Evolutionary conservation across 768 basidiomycete genomes (phyloP), one percentile per base, ranked within the genome.

Genomic region (Lanmaoa rubissima): DNA sequence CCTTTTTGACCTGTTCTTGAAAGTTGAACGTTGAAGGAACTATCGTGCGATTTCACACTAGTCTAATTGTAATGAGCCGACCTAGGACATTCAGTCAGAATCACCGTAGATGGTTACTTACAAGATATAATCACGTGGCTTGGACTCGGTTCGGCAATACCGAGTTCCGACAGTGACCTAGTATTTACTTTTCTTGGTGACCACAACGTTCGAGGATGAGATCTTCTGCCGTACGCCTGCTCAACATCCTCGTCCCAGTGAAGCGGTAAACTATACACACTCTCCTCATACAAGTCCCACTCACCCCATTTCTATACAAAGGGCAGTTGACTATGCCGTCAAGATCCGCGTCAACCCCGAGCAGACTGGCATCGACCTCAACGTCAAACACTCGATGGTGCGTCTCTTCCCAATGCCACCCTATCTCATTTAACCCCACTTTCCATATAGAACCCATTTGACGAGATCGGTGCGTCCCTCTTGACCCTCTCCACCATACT

Each of bases 341-440:
- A 98, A 98, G 81, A 97, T 99, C 76, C 90, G 96, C 50, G 93
- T 99, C 48, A 96, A 96, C 70, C 84, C 94, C 7, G 86, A 90
- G 62, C 93, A 97, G 69, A 97, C 94, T 36, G 97, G 94, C 14
- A 85, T 99, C 41, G 96, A 99, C 78, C 87, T 91, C 54, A 94
- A 89, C 72, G 96, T 97, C 64, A 99, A 99, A 81, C 97, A 99
- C 76, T 95, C 94, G 2, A 98, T 99, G 95, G 96, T 94, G 61
- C 63, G 86, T 65, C 41, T 8, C 38, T 13, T 38, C 34, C 21
- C 40, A 36, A 14, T 4, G 10, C 21, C 13, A 5, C 11, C 12
- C 34, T 36, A 21, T 21, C 59, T 35, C 19, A 10, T 58, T 34
- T 26, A 41, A 57, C 47, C 39, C 17, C 41, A 24, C 12, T n/a